A percentile compares a stretch with the other conserved stretches of the same genome.
Conservation (phyloP, 2,329 filamentous ascomycete genomes). For the Xylariaceae sp. region DNA sequence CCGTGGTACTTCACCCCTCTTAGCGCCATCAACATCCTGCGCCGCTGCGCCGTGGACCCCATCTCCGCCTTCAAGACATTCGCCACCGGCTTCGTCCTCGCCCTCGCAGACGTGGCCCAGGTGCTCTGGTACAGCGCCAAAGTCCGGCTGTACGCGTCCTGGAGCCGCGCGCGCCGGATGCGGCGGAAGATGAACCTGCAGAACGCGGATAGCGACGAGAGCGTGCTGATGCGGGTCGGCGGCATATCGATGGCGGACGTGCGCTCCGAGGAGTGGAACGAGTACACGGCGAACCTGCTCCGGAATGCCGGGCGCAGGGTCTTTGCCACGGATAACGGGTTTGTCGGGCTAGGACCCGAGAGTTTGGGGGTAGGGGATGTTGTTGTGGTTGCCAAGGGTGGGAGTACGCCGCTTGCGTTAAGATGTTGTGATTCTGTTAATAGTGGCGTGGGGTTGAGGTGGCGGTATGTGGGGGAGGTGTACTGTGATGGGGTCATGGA, state of each 20-base stretch:
- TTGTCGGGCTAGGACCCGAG: constrained; percentile 27
- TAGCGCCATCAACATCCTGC: constrained; percentile 13
- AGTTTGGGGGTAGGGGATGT: constrained; percentile 22
- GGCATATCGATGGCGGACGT: constrained; percentile 4
- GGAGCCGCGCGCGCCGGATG: not conserved
- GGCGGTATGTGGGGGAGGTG: constrained; percentile 28
- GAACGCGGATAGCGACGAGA: not conserved
- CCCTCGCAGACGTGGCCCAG: constrained; percentile 3
- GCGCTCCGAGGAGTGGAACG: constrained; percentile 4
- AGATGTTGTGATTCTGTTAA: no score
- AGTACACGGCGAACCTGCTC: constrained; percentile 12
- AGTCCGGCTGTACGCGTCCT: not conserved
- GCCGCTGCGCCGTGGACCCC: constrained; percentile 12
- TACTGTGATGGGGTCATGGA: constrained; percentile 34
- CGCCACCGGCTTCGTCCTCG: constrained; percentile 1
- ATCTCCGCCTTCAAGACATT: constrained; percentile 6
- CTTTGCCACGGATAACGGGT: constrained; percentile 27
- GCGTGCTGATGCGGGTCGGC: not conserved
- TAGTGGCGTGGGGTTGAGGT: no score
- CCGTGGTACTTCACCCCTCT: constrained; percentile 15
- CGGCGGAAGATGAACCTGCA: constrained; percentile 1
- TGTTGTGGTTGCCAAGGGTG: constrained; percentile 27
- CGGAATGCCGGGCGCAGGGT: constrained; percentile 16
- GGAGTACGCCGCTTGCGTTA: constrained; percentile 27
- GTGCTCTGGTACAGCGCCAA: constrained; percentile 2